A percentile compares a stretch with the other conserved stretches of the same genome.
phyloP scores from a whole-genome alignment of 2,329 filamentous ascomycete genomes.

The Tolypocladium album region DNA sequence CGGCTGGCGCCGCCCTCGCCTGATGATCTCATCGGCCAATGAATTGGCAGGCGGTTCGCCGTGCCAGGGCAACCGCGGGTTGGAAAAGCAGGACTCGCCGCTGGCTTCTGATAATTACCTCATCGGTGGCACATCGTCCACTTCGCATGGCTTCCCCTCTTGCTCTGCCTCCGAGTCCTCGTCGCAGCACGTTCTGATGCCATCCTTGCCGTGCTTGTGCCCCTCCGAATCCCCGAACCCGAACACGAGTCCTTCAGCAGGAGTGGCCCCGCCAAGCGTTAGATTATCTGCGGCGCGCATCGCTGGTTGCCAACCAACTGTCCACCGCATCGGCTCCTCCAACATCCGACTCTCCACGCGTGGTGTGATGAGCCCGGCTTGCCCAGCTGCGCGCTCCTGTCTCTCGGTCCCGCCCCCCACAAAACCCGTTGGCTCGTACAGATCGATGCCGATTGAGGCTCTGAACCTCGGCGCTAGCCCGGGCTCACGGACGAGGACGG shows the following conservation, averaged over 20 bases:
- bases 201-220: neutral
- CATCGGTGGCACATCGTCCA: neutral
- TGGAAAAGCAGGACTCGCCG: neutral
- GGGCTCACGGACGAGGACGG: slow-evolving; percentile 1
- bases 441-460: slow-evolving; percentile 6
- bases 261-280: neutral
- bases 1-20: neutral
- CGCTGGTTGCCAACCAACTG: neutral
- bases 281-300: neutral
- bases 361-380: slow-evolving; percentile 12
- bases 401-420: slow-evolving; percentile 2
- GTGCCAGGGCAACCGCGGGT: neutral
- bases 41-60: neutral
- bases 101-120: neutral
- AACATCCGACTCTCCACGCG: slow-evolving; percentile 7
- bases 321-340: slow-evolving; percentile 3
- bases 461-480: slow-evolving; percentile 4
- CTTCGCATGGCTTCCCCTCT: neutral
- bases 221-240: neutral
- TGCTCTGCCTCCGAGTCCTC: neutral
- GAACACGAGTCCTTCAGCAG: slow-evolving; percentile 5
- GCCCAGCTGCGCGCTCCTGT: slow-evolving; percentile 1
- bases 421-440: neutral
- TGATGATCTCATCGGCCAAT: neutral
- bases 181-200: neutral